Evolutionary conservation across 768 basidiomycete genomes (phyloP), one percentile per base, ranked within the genome.

Genomic region (Kwoniella sp.): DNA sequence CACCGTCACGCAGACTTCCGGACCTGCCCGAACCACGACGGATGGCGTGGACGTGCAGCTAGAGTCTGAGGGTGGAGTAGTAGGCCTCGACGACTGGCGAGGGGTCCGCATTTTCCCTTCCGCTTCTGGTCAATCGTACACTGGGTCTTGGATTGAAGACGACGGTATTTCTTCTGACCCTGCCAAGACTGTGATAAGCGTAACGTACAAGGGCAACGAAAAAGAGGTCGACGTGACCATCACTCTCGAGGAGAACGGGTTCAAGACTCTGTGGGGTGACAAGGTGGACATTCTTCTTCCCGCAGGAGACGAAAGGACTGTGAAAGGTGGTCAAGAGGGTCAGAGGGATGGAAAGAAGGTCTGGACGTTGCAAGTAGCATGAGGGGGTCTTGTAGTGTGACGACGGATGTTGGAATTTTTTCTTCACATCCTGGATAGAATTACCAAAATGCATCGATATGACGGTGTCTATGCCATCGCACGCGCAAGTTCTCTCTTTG

Each of bases 71-170:
- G 74, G 73, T 12, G 79, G 78, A 25, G 57, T 79, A 8, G 79
- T 81, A 15, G 76, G 68, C 1, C 63, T 81, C n/a, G 80, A 81
- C 54, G 78, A 80, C 56, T 81, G 74, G 73, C 53, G 80, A 58
- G 80, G 79, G 1, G 67, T 79, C 37, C 71, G 76, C 63, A 74
- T 80, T 31, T 81, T 75, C 73, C 80, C 80, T 38, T 68, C 73
- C 5, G 53, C 53, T 20, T 47, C 47, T 4, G 62, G 62, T 13
- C 55, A 55, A n/a, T 26, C 34, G 23, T 72, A 68, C 31, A 29
- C 53, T 15, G 73, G 68, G 17, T 55, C 58, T 4, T 81, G 80
- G 80, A 78, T 65, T n/a, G 80, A 81, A 57, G 80, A 81, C 52
- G 80, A 81, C 60, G 80, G 80, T 13, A 73, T 75, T 52, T 75